Evolutionary conservation across 139 green algal genomes (phyloP).

Genomic region (Chlamydomonas schloesseri): DNA sequence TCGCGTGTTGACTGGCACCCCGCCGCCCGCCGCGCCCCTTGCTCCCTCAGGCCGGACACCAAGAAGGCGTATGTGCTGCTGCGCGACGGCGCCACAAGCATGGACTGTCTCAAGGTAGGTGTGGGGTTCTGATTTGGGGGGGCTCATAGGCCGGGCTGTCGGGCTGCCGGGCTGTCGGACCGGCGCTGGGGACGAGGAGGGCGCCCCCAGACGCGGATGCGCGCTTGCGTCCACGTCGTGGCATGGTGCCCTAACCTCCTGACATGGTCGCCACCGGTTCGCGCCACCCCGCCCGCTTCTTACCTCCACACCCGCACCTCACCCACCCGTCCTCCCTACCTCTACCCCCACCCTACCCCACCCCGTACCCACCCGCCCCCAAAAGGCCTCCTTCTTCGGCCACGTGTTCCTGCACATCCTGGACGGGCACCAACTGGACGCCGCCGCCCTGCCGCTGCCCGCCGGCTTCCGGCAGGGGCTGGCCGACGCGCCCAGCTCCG

Average conservation of each 20-base stretch:
- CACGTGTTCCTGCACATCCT: conserved; percentile 79
- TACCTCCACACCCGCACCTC: no score
- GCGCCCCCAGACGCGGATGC: no score
- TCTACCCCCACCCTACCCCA: no score
- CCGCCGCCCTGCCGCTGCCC: background rate
- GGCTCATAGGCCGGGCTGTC: no score
- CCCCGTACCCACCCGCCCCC: background rate
- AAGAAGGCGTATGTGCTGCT: conserved; percentile 82
- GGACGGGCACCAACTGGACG: conserved; percentile 16
- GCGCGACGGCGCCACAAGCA: conserved; percentile 63
- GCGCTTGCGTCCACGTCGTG: no score
- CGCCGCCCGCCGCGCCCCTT: background rate
- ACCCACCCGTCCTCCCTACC: no score
- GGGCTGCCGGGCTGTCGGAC: no score
- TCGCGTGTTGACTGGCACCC: background rate
- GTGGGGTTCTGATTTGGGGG: background rate
- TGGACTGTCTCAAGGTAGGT: conserved; percentile 60
- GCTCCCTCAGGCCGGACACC: conserved; percentile 20
- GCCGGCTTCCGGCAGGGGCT: background rate
- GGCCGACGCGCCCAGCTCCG: no score
- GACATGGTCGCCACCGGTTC: no score
- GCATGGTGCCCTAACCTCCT: no score
- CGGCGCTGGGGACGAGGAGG: no score
- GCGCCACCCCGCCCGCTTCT: no score
- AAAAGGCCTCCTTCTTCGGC: conserved; percentile 79